Base-by-base conservation (phyloP, 208 protist species). In the Strigomonas culicis region DNA sequence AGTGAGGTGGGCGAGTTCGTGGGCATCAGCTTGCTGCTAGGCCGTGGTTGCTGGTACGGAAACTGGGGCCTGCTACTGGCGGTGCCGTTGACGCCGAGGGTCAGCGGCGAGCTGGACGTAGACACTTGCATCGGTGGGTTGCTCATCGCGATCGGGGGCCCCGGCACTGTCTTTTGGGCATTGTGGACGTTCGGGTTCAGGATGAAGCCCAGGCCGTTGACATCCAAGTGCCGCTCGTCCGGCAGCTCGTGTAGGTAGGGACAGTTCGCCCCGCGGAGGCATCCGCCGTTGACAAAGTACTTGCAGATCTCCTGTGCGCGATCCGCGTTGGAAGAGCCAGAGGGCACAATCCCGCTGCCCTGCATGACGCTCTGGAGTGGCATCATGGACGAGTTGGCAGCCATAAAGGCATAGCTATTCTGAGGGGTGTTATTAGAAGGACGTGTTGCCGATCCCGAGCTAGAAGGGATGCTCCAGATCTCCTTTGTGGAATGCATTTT, bases 171-270 rank as follows among this genome's bases (percentile, higher is more conserved):
- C 69, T 92, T 90, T 66, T 92, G 86, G 11, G 86, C 86, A 59
- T 95, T 95, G 59, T 95, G 89, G 11, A 93, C 89, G 47, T 93
- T 92, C 15, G 86, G 80, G 41, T 95, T 93, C 31, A 95, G 67
- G 74, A 95, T 93, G 59, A 93, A 95, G 10, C 89, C 89, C 11
- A 87, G 67, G 10, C 89, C 89, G 43, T 91, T 91, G 43, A 93
- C 86, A 51, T 95, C 89, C 28, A 95, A 68, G 69, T 95, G 86
- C 7, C 89, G 89, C 75, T 95, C 89, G 55, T 95, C 89, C 19
- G 89, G 89, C 34, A 95, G 70, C 68, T 95, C 86, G 77, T 95
- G 89, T 11, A 88, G 69, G 59, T 92, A 95, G 30, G 84, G 84
- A 66, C 89, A 95, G 61, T 80, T 76, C 24, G 69, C 62, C 0